phyloP scores from a whole-genome alignment of 352 stramenopile species.

The Phytophthora nicotianae region DNA sequence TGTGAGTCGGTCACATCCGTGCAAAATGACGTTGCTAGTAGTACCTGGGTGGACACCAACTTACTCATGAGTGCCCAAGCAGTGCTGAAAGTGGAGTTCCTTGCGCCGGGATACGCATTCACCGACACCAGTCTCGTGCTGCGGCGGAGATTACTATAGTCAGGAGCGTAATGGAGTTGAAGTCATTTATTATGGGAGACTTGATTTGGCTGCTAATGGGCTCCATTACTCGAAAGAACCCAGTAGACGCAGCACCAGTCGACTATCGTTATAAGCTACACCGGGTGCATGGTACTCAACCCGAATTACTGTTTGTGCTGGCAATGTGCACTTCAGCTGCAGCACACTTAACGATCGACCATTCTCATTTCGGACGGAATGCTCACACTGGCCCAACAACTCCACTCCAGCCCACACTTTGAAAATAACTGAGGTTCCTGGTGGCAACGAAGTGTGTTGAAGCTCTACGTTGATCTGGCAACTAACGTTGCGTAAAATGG shows the following conservation, averaged over 20 bases:
- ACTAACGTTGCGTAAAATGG: conserved; percentile 21
- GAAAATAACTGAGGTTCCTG: conserved; percentile 28
- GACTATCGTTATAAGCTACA: neutral
- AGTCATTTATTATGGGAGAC: neutral
- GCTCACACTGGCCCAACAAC: conserved; percentile 27
- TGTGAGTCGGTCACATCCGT: conserved; percentile 7
- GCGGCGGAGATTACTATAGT: conserved; percentile 5
- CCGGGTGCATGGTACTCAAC: conserved; percentile 15
- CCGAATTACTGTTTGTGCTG: conserved; percentile 32
- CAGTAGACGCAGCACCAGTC: neutral
- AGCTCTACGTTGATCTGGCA: conserved; percentile 50
- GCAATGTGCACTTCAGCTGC: conserved; percentile 25
- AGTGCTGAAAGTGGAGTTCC: conserved; percentile 29
- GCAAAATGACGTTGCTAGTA: conserved; percentile 18
- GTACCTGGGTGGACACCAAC: conserved; percentile 9
- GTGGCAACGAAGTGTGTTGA: conserved; percentile 14
- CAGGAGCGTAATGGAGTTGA: neutral
- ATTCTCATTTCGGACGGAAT: conserved; percentile 17
- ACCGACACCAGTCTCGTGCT: conserved; percentile 28
- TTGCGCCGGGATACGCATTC: conserved; percentile 27
- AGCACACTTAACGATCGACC: conserved; percentile 34
- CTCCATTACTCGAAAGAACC: conserved; percentile 8
- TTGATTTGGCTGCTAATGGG: neutral
- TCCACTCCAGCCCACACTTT: conserved; percentile 41
- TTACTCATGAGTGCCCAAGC: conserved; percentile 5